Evolutionary conservation across 148 eudicot species (phyloP).

Genomic region (Amaranthus cruentus): DNA sequence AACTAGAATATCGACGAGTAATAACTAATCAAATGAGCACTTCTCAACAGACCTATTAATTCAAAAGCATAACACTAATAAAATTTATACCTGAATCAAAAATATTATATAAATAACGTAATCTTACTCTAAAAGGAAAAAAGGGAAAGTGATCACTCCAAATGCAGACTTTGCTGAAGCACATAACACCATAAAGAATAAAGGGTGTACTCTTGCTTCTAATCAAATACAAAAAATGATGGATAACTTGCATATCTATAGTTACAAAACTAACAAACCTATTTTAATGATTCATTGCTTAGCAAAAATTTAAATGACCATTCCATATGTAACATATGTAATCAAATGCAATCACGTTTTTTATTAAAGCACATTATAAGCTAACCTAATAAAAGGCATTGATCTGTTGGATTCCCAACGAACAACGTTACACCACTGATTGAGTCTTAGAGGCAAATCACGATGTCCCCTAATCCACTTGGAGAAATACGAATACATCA

Average conservation of each 20-base stretch:
- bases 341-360: too few species aligned
- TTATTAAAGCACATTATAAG: not conserved
- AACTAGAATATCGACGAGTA: not conserved
- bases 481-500: slow-evolving; percentile 93
- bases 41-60: too few species aligned
- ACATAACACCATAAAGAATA: too few species aligned
- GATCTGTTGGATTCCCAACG: slow-evolving; percentile 99
- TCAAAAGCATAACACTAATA: not conserved
- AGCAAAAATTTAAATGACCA: not conserved
- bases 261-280: not conserved
- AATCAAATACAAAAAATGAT: not conserved
- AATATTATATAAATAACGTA: not conserved
- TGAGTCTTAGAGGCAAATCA: slow-evolving; percentile 85
- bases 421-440: slow-evolving; percentile 99
- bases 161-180: too few species aligned
- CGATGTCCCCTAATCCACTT: slow-evolving; percentile 99
- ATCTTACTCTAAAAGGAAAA: too few species aligned
- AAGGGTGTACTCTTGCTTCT: too few species aligned
- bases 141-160: too few species aligned
- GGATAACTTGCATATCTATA: not conserved
- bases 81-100: not conserved
- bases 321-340: not conserved
- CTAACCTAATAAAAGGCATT: slow-evolving; percentile 95
- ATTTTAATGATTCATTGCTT: not conserved
- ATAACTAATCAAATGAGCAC: too few species aligned